These are phyloP conservation scores for Neopestalotiopsis sp. DNA, from an alignment of 2,329 filamentous ascomycete species.

Conservation along the genomic window DNA sequence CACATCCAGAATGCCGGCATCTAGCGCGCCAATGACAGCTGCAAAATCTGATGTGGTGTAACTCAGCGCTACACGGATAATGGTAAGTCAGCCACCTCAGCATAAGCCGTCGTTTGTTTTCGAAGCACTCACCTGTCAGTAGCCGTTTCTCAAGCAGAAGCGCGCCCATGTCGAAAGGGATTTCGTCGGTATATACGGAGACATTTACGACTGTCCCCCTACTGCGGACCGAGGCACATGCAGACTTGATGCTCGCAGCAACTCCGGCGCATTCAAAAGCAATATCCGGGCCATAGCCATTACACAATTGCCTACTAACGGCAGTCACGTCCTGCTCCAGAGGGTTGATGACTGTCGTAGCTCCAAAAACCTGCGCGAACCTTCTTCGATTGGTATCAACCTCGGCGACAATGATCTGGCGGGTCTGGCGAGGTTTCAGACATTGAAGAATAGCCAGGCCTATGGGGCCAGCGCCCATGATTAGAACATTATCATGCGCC, in stretches of 20 bases:
- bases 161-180: conserved; percentile 58
- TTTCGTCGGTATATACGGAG: conserved; percentile 65
- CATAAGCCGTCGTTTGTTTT: background rate
- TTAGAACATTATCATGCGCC: conserved; percentile 51
- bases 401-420: conserved; percentile 63
- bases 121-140: conserved; percentile 37
- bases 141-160: conserved; percentile 59
- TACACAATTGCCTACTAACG: conserved; percentile 50
- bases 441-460: conserved; percentile 64
- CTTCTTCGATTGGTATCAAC: conserved; percentile 53
- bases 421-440: conserved; percentile 57
- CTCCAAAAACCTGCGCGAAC: conserved; percentile 59
- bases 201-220: conserved; percentile 66
- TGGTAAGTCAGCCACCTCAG: conserved; percentile 15
- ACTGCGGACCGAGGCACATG: conserved; percentile 52
- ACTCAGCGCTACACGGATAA: conserved; percentile 34
- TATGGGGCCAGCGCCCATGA: conserved; percentile 68
- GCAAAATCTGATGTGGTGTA: conserved; percentile 52
- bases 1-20: conserved; percentile 53
- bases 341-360: conserved; percentile 59
- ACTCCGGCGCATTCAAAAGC: conserved; percentile 69
- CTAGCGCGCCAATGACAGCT: conserved; percentile 59
- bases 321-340: conserved; percentile 52
- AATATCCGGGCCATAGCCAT: conserved; percentile 57
- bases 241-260: conserved; percentile 50